Conservation (phyloP, 2,329 filamentous ascomycete species). For the Fusarium tjaetaba region DNA sequence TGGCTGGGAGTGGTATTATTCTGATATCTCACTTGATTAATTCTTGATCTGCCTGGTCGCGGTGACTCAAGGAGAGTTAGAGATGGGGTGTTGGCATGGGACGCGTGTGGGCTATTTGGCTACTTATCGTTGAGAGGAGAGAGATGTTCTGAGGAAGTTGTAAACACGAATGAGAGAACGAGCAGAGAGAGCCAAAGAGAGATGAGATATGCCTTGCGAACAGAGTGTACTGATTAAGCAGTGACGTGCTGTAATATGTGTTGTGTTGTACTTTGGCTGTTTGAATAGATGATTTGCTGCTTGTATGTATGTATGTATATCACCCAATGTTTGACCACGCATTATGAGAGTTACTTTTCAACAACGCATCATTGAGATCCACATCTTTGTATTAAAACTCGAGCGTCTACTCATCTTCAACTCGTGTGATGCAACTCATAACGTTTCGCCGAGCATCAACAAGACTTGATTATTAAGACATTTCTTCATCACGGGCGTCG, state of each 20-base stretch:
- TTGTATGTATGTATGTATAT: neutral
- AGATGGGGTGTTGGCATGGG: conserved; percentile 7
- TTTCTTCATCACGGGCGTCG: neutral
- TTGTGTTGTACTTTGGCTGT: conserved; percentile 1
- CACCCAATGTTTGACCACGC: neutral
- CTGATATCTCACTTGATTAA: conserved; percentile 35
- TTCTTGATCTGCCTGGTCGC: conserved; percentile 41
- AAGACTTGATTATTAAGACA: conserved; percentile 29
- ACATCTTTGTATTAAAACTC: neutral
- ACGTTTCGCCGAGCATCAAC: neutral
- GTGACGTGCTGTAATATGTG: neutral
- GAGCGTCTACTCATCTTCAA: neutral
- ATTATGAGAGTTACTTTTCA: neutral
- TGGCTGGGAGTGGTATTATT: conserved; percentile 15
- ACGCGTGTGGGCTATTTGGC: conserved; percentile 21
- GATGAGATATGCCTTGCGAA: conserved; percentile 17
- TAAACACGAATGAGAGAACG: conserved; percentile 27
- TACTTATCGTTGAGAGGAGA: neutral
- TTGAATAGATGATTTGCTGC: conserved; percentile 18
- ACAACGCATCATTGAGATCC: neutral
- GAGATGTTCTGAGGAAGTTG: neutral
- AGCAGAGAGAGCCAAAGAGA: conserved; percentile 9
- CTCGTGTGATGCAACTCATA: neutral
- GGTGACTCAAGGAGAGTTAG: conserved; percentile 26
- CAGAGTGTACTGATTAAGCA: neutral